Evolutionary conservation across 208 protist species (phyloP).

Genomic region (Acanthamoeba triangularis): DNA sequence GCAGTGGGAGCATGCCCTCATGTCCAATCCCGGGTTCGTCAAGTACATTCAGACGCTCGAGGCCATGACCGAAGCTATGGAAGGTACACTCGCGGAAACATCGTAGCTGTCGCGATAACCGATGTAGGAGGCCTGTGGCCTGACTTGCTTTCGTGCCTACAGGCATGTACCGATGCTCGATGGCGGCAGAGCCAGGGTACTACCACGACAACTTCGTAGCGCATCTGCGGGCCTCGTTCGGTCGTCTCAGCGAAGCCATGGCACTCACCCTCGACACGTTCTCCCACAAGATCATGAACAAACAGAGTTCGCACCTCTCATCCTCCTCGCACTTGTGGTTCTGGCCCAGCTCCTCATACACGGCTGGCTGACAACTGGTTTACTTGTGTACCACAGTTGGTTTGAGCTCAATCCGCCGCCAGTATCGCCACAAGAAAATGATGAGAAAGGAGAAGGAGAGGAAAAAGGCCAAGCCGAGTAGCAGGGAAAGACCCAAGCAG

Average conservation of each 20-base stretch:
- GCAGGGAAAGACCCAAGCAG: neutral
- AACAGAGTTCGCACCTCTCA: neutral
- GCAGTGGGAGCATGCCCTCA: conserved; percentile 19
- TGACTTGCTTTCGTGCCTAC: neutral
- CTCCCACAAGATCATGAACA: neutral
- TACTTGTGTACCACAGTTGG: conserved; percentile 8
- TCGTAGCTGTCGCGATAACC: too few species aligned
- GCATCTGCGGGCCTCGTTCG: neutral
- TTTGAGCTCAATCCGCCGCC: neutral
- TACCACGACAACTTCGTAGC: conserved; percentile 6
- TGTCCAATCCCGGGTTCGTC: neutral
- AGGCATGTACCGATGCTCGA: conserved; percentile 46
- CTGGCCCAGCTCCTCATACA: neutral
- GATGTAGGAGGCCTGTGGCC: neutral
- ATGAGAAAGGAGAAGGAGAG: neutral
- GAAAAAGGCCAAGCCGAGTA: neutral
- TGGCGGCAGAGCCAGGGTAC: neutral
- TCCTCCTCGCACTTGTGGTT: neutral
- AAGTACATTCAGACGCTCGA: conserved; percentile 70
- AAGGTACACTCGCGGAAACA: too few species aligned
- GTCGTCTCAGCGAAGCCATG: neutral
- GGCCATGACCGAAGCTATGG: conserved; percentile 67
- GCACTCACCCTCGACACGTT: neutral
- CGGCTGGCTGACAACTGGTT: neutral
- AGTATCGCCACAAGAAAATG: conserved; percentile 3